Evolutionary conservation across 1,139 yeast genomes (phyloP).

Genomic region (Wickerhamomyces sp.): DNA sequence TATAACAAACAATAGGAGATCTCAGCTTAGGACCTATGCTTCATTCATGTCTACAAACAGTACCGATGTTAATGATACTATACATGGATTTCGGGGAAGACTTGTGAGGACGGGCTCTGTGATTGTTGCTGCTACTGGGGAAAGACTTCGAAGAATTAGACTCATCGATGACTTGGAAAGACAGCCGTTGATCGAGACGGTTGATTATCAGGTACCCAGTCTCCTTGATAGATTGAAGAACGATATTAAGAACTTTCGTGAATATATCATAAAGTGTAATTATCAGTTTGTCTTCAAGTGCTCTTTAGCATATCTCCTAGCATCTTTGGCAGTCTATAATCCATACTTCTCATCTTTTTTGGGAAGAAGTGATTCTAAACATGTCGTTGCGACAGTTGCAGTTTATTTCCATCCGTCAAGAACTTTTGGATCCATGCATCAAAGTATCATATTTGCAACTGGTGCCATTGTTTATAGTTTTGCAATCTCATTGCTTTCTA

Average conservation of each 20-base stretch:
- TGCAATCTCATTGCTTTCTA: constrained; percentile 48
- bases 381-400: constrained; percentile 75
- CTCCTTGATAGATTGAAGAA: neutral
- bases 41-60: constrained; percentile 20
- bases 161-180: constrained; percentile 13
- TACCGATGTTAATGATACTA: constrained; percentile 8
- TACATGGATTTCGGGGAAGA: constrained; percentile 13
- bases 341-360: constrained; percentile 47
- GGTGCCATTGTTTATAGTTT: constrained; percentile 54
- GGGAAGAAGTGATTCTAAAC: constrained; percentile 73
- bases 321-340: constrained; percentile 72
- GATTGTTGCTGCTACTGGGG: constrained; percentile 32
- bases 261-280: constrained; percentile 7
- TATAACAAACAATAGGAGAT: neutral
- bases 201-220: neutral
- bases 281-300: constrained; percentile 46
- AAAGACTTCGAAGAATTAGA: constrained; percentile 18
- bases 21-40: constrained; percentile 10
- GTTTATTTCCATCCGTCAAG: constrained; percentile 84
- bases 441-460: constrained; percentile 59
- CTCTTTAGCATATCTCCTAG: constrained; percentile 64
- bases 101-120: constrained; percentile 29
- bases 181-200: constrained; percentile 5
- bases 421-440: constrained; percentile 77
- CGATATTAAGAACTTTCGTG: neutral